Percentiles rank a stretch among this genome's conserved stretches.
phyloP scores from a whole-genome alignment of 2,329 filamentous ascomycete genomes.

The Pseudogymnoascus sp. region DNA sequence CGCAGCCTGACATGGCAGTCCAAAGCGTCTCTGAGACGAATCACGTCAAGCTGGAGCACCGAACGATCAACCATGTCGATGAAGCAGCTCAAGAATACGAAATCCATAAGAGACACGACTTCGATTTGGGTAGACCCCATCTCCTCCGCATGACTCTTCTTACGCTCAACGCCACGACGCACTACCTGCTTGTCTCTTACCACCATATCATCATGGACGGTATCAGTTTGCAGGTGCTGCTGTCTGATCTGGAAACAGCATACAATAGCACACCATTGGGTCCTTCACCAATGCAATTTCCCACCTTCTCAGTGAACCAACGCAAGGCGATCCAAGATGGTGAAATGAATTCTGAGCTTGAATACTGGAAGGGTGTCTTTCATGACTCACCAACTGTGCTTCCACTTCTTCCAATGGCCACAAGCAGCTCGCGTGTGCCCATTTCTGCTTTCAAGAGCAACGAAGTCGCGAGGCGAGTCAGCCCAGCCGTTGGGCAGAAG shows the following conservation, averaged over 20 bases:
- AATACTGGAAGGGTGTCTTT: constrained; percentile 31
- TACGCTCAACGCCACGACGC: constrained; percentile 25
- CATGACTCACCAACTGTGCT: constrained; percentile 22
- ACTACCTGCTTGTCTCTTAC: constrained; percentile 37
- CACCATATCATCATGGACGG: constrained; percentile 48
- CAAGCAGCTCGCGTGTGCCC: constrained; percentile 16
- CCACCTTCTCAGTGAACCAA: constrained; percentile 31
- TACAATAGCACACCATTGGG: constrained; percentile 31
- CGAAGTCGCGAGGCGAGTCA: constrained; percentile 17
- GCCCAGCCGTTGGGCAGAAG: constrained; percentile 15
- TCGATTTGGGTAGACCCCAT: constrained; percentile 33
- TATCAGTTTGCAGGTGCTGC: constrained; percentile 36
- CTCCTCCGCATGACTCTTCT: constrained; percentile 31
- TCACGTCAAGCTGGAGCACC: constrained; percentile 16
- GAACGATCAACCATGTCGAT: constrained; percentile 16
- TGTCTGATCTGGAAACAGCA: constrained; percentile 36
- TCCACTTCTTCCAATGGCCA: constrained; percentile 30
- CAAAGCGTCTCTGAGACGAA: constrained; percentile 26
- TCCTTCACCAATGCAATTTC: constrained; percentile 27
- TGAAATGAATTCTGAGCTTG: constrained; percentile 25
- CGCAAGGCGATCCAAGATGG: constrained; percentile 24
- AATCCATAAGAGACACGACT: constrained; percentile 27
- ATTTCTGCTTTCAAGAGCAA: constrained; percentile 20
- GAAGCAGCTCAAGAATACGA: constrained; percentile 23
- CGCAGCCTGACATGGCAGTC: constrained; percentile 12